phyloP scores from a whole-genome alignment of 768 basidiomycete genomes.

The Boletus vermiculosoides region DNA sequence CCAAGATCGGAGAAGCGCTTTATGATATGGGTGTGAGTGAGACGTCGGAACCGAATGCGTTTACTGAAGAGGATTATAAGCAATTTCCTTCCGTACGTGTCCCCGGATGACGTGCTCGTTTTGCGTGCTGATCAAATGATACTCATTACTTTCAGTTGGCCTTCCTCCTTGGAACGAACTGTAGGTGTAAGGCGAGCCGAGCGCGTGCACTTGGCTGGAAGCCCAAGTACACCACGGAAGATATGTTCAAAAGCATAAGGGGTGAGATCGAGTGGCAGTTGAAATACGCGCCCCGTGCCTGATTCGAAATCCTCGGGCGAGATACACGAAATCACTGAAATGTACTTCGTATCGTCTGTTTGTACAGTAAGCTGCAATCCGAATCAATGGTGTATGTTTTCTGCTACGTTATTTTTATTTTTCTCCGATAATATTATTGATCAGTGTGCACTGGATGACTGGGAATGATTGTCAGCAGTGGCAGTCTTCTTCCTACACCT shows the following conservation, averaged over 20 bases:
- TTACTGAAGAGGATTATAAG: conserved; percentile 32
- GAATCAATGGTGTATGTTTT: background rate
- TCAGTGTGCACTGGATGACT: too few relatives aligned
- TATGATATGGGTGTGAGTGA: conserved; percentile 15
- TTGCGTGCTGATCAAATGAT: background rate
- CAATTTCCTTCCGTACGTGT: conserved; percentile 7
- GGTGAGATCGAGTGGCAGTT: conserved; percentile 25
- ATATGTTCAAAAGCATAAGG: conserved; percentile 20
- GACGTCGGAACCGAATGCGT: conserved; percentile 39
- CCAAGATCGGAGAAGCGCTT: conserved; percentile 39
- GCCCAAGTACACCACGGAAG: conserved; percentile 32
- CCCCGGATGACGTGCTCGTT: too few relatives aligned
- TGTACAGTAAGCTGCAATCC: background rate
- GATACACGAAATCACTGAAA: background rate
- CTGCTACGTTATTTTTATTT: background rate
- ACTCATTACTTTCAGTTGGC: conserved; percentile 6
- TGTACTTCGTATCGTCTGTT: background rate
- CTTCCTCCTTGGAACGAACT: conserved; percentile 23
- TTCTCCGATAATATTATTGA: background rate
- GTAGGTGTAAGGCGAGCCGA: conserved; percentile 16
- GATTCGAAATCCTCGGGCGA: background rate
- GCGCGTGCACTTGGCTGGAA: conserved; percentile 29
- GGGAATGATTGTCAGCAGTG: too few relatives aligned
- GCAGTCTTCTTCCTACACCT: too few relatives aligned
- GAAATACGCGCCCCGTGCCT: background rate